A percentile compares a stretch with the other conserved stretches of the same genome.
Evolutionary conservation across 768 basidiomycete genomes (phyloP).

Genomic region (Mycena epipterygia): DNA sequence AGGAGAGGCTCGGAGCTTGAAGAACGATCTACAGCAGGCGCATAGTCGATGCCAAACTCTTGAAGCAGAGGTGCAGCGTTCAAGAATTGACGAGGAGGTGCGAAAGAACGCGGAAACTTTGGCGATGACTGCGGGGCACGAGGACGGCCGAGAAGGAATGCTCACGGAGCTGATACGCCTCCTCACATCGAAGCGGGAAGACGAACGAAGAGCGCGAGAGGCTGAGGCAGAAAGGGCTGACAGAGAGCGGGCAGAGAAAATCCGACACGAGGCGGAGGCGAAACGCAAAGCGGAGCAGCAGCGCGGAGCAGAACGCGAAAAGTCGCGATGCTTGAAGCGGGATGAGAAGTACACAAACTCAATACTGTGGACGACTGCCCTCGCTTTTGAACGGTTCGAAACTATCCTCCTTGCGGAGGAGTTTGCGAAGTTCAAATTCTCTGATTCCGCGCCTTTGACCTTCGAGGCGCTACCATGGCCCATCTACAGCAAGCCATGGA

Average conservation of each 20-base stretch:
- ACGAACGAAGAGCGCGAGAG: neutral
- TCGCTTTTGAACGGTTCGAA: conserved; percentile 12
- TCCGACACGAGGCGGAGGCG: neutral
- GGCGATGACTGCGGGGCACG: neutral
- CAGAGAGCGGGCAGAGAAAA: neutral
- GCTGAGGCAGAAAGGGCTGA: neutral
- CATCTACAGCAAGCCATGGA: neutral
- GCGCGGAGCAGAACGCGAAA: neutral
- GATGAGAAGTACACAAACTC: neutral
- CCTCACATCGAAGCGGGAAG: neutral
- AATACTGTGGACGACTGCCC: neutral
- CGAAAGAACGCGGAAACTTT: neutral
- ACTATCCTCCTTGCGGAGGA: neutral
- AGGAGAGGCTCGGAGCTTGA: neutral
- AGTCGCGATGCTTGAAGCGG: neutral
- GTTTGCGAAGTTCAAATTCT: neutral
- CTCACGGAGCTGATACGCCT: neutral
- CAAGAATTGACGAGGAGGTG: neutral
- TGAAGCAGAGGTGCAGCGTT: neutral
- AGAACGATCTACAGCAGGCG: neutral
- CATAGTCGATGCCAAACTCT: neutral
- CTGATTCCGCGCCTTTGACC: neutral
- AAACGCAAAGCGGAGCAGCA: neutral
- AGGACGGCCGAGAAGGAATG: conserved; percentile 1
- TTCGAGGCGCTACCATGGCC: conserved; percentile 18